phyloP scores from a whole-genome alignment of 1,139 yeast genomes.

The Wickerhamomyces sp. region DNA sequence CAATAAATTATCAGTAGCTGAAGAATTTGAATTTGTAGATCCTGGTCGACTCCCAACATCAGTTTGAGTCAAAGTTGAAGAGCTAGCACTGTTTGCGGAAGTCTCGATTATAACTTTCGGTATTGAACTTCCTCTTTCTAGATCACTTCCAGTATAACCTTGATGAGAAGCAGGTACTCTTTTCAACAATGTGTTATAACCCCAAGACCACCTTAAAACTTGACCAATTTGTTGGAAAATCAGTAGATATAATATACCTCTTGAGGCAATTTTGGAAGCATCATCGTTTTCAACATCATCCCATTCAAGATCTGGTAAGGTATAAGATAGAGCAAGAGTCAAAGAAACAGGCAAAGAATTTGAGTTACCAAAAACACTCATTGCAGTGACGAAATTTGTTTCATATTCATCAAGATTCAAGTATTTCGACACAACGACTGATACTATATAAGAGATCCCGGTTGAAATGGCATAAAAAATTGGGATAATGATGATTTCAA shows the following conservation, averaged over 20 bases:
- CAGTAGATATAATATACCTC: constrained; percentile 66
- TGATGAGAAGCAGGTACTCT: constrained; percentile 4
- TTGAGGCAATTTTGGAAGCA: constrained; percentile 63
- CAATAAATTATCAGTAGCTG: constrained; percentile 7
- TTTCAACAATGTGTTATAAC: constrained; percentile 60
- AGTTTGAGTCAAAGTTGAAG: constrained; percentile 2
- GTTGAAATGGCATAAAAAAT: constrained; percentile 59
- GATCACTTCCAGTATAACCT: not conserved
- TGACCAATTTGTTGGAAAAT: constrained; percentile 79
- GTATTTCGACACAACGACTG: constrained; percentile 41
- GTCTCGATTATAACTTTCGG: not conserved
- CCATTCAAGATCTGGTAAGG: constrained; percentile 71
- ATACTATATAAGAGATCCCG: constrained; percentile 50
- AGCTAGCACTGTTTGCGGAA: not conserved
- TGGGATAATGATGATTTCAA: constrained; percentile 64
- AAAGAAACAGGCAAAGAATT: constrained; percentile 74
- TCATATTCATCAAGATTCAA: constrained; percentile 56
- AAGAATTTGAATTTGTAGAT: constrained; percentile 3
- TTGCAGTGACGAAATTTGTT: constrained; percentile 70
- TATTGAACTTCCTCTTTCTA: not conserved
- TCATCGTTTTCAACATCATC: constrained; percentile 60
- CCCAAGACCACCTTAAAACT: constrained; percentile 79
- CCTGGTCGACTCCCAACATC: not conserved
- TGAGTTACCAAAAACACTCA: constrained; percentile 80
- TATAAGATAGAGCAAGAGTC: constrained; percentile 63